Conservation (phyloP, 441 rosid species). For the Francoa sonchifolia region DNA sequence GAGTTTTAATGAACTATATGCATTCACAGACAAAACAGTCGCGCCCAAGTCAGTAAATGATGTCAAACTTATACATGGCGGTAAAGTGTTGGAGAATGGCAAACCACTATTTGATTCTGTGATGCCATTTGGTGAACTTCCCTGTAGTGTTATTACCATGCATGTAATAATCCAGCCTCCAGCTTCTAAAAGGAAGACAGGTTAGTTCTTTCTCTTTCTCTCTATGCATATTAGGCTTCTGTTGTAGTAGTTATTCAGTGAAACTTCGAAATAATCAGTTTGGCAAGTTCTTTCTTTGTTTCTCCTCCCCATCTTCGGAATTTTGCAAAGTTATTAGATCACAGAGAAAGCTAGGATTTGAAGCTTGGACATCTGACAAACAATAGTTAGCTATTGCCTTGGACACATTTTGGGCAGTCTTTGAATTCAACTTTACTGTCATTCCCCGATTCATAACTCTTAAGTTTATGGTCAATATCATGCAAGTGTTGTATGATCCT, state of each 20-base stretch:
- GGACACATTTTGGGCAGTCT: no score
- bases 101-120: slow-evolving; percentile 32
- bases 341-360: no score
- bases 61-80: slow-evolving; percentile 39
- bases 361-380: no score
- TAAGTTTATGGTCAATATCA: no score
- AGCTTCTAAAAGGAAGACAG: slow-evolving; percentile 23
- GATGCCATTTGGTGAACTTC: slow-evolving; percentile 21
- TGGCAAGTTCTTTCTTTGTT: neutral
- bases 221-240: neutral
- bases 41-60: slow-evolving; percentile 31
- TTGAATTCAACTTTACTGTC: no score
- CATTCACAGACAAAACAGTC: slow-evolving; percentile 20
- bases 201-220: slow-evolving; percentile 12
- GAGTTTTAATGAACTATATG: slow-evolving; percentile 2
- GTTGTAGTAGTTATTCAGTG: neutral
- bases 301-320: no score
- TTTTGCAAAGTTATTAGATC: no score
- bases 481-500: no score
- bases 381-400: no score
- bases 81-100: slow-evolving; percentile 35
- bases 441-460: no score
- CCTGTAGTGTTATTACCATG: slow-evolving; percentile 28
- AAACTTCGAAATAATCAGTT: neutral
- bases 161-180: slow-evolving; percentile 33